Percentiles rank a stretch among this genome's conserved stretches.
phyloP scores from a whole-genome alignment of 2,329 filamentous ascomycete genomes.

The Calonectria fujianensis region DNA sequence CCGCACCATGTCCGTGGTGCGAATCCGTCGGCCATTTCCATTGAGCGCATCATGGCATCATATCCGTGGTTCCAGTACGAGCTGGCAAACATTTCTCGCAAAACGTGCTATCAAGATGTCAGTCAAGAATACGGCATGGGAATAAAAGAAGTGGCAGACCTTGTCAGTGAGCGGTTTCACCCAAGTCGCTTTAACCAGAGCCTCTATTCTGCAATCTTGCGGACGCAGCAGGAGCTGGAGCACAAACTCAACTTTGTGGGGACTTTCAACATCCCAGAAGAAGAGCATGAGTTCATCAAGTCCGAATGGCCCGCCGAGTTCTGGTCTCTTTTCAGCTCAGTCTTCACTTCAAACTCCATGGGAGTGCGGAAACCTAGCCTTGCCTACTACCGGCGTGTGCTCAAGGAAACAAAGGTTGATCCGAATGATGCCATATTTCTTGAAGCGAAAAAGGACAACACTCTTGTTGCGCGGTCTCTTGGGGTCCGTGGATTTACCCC shows the following conservation, averaged over 20 bases:
- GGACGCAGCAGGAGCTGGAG: neutral
- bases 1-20: neutral
- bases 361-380: neutral
- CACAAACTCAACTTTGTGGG: neutral
- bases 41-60: neutral
- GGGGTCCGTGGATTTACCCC: neutral
- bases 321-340: neutral
- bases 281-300: neutral
- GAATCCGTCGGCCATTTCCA: neutral
- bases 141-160: neutral
- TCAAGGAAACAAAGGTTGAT: neutral
- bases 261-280: neutral
- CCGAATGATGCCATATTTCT: neutral
- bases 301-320: neutral
- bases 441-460: neutral
- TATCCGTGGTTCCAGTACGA: slow-evolving; percentile 5
- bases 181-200: neutral
- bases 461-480: slow-evolving; percentile 1
- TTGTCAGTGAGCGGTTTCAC: neutral
- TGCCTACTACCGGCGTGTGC: neutral
- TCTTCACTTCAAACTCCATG: neutral
- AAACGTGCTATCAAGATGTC: neutral
- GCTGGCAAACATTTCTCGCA: neutral
- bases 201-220: neutral
- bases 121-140: neutral